phyloP scores from a whole-genome alignment of 257 asterid genomes.

The Plantago major region DNA sequence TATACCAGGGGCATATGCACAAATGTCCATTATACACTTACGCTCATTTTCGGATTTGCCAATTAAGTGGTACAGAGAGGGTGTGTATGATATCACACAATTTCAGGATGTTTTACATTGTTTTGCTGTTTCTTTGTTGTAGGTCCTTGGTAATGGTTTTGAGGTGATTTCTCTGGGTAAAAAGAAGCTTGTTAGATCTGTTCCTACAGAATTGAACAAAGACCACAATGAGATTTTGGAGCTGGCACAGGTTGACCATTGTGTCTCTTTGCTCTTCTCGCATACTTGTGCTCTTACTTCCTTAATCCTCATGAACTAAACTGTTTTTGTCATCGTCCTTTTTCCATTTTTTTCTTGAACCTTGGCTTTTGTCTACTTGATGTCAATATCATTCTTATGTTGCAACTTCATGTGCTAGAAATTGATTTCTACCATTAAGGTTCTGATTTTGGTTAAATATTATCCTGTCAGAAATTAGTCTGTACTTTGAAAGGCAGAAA shows the following conservation, averaged over 20 bases:
- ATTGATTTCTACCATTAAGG: not conserved
- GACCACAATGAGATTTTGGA: slow-evolving; percentile 95
- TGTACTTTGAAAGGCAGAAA: not conserved
- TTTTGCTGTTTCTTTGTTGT: slow-evolving; percentile 16
- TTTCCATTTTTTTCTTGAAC: slow-evolving; percentile 4
- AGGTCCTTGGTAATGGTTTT: slow-evolving; percentile 93
- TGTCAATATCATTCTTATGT: not conserved
- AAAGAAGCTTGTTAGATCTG: slow-evolving; percentile 87
- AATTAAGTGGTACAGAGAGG: no score
- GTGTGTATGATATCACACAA: not conserved
- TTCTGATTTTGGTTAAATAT: not conserved
- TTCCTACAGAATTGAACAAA: slow-evolving; percentile 95
- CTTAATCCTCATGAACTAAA: not conserved
- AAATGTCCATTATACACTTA: no score
- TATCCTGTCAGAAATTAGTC: not conserved
- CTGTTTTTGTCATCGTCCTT: not conserved
- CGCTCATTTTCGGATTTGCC: no score
- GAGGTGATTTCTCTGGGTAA: slow-evolving; percentile 92
- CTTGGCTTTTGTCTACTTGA: not conserved
- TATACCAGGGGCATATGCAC: not conserved
- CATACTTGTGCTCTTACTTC: no score
- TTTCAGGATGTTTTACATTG: not conserved
- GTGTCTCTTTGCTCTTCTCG: not conserved
- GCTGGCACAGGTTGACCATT: slow-evolving; percentile 79
- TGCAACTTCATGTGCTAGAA: not conserved